A percentile compares a stretch with the other conserved stretches of the same genome.
Evolutionary conservation across 108 stramenopile species (phyloP).

Genomic region (Cyclostephanos tholiformis): DNA sequence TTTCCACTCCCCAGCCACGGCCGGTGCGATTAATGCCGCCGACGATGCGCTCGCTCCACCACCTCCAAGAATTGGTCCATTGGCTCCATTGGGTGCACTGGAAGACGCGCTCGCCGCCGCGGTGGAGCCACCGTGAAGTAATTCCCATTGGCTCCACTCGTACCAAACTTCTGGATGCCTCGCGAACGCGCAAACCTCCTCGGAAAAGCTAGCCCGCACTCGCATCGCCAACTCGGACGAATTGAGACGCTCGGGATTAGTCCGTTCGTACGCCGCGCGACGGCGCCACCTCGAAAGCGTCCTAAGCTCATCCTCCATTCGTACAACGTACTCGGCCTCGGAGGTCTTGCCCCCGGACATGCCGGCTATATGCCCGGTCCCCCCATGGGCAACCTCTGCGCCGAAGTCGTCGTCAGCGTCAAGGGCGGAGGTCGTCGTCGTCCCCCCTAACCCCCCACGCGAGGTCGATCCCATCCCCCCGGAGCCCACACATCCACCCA

Average conservation of each 20-base stretch:
- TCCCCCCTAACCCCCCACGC: conserved; percentile 27
- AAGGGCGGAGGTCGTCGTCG: conserved; percentile 14
- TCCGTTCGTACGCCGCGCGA: conserved; percentile 80
- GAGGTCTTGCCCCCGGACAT: conserved; percentile 14
- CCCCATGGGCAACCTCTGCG: conserved; percentile 26
- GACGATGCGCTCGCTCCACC: conserved; percentile 19
- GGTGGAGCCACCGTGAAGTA: conserved; percentile 44
- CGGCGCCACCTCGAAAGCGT: conserved; percentile 73
- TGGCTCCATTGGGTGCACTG: conserved; percentile 5
- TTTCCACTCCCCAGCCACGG: conserved; percentile 33
- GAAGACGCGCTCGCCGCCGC: conserved; percentile 28
- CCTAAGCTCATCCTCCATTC: conserved; percentile 66
- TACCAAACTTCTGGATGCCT: conserved; percentile 87
- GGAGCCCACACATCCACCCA: background rate
- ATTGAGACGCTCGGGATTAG: conserved; percentile 84
- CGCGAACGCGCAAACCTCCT: conserved; percentile 75
- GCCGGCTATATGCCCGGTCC: conserved; percentile 16
- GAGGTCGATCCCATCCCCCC: conserved; percentile 7
- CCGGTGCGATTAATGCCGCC: conserved; percentile 35
- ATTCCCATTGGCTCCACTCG: conserved; percentile 89
- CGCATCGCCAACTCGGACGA: conserved; percentile 57
- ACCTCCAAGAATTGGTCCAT: conserved; percentile 7
- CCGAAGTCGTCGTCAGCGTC: conserved; percentile 36
- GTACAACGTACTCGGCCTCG: conserved; percentile 55
- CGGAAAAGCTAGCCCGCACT: conserved; percentile 73